Percentiles rank a stretch among this genome's conserved stretches.
Evolutionary conservation across 441 rosid genomes (phyloP).

Genomic region (Erodium moschatum): DNA sequence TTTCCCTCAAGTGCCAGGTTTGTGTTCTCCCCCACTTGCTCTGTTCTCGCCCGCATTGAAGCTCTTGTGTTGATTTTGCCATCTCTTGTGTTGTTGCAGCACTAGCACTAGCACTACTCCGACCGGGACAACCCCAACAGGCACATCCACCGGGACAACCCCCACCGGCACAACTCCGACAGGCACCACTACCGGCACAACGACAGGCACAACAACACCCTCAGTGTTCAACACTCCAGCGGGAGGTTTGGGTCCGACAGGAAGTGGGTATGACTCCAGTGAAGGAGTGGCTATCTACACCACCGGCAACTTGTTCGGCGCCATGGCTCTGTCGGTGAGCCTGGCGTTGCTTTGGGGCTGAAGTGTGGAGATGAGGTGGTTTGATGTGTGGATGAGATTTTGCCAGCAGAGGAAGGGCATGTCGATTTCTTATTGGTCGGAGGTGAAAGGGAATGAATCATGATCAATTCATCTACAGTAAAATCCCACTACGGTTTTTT

Average conservation of each 20-base stretch:
- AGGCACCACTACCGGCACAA: slow-evolving; percentile 21
- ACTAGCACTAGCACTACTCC: too few relatives aligned
- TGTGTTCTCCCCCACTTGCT: too few relatives aligned
- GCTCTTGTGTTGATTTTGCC: too few relatives aligned
- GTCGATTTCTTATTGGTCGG: slow-evolving; percentile 17
- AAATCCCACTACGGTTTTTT: slow-evolving; percentile 29
- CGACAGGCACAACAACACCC: slow-evolving; percentile 23
- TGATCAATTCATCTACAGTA: slow-evolving; percentile 16
- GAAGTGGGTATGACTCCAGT: slow-evolving; percentile 26
- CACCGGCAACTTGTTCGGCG: slow-evolving; percentile 21
- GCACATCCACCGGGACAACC: slow-evolving; percentile 19
- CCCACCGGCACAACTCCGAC: slow-evolving; percentile 20
- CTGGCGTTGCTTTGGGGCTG: slow-evolving; percentile 27
- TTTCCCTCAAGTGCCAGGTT: slow-evolving; percentile 60
- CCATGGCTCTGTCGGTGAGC: slow-evolving; percentile 26
- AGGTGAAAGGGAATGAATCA: not conserved
- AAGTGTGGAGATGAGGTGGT: slow-evolving; percentile 7
- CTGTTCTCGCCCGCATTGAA: too few relatives aligned
- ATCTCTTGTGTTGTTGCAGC: too few relatives aligned
- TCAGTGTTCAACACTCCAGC: slow-evolving; percentile 23
- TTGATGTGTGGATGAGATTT: slow-evolving; percentile 33
- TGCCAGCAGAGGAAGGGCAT: slow-evolving; percentile 26
- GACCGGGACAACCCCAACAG: slow-evolving; percentile 3
- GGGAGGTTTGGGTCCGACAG: slow-evolving; percentile 30
- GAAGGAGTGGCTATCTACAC: slow-evolving; percentile 24